These are phyloP conservation scores for Pistacia atlantica DNA, from an alignment of 345 rosid genomes.

Conservation along the genomic window DNA sequence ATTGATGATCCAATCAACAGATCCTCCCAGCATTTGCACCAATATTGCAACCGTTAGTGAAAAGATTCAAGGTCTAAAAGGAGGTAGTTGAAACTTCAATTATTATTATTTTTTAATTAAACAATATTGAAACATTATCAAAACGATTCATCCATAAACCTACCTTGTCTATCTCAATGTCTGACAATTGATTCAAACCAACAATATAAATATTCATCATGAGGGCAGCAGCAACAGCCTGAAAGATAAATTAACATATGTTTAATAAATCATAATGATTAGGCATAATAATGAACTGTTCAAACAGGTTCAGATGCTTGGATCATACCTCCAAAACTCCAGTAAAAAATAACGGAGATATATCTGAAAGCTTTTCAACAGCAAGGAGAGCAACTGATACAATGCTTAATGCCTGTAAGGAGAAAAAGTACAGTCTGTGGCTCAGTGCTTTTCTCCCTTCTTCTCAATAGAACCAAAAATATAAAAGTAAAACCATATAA, in stretches of 20 bases:
- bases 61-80: conserved; percentile 3
- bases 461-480: neutral
- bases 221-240: conserved; percentile 93
- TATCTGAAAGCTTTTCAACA: conserved; percentile 72
- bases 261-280: neutral
- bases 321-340: conserved; percentile 76
- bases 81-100: neutral
- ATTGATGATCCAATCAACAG: neutral
- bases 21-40: conserved; percentile 9
- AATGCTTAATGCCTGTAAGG: conserved; percentile 75
- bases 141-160: conserved; percentile 6
- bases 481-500: conserved; percentile 1
- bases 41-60: neutral
- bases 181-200: conserved; percentile 85
- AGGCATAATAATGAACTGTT: neutral
- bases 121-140: neutral
- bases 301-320: neutral
- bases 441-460: conserved; percentile 10
- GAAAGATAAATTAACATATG: conserved; percentile 28
- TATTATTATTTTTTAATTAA: no score
- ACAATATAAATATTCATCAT: conserved; percentile 95
- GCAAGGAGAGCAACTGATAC: conserved; percentile 93
- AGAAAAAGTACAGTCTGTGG: conserved; percentile 9
- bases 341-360: conserved; percentile 65
- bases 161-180: conserved; percentile 96